phyloP scores from a whole-genome alignment of 768 basidiomycete species.

The Lactarius evosmus region DNA sequence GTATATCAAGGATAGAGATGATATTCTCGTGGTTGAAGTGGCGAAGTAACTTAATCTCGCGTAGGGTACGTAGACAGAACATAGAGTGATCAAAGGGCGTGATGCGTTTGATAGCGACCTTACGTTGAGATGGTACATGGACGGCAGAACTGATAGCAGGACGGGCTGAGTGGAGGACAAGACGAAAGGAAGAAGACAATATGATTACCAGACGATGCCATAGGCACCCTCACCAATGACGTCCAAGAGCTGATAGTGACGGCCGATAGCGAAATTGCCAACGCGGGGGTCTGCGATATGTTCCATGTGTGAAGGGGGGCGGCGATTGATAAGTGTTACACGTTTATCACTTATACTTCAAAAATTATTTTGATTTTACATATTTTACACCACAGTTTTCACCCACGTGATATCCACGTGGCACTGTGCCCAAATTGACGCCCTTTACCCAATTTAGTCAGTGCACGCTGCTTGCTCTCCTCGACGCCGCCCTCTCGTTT shows the following conservation, averaged over 20 bases:
- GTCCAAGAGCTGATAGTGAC: slow-evolving; percentile 81
- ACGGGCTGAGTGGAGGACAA: slow-evolving; percentile 19
- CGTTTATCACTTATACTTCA: too few relatives aligned
- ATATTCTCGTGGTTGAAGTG: slow-evolving; percentile 87
- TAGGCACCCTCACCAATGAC: slow-evolving; percentile 91
- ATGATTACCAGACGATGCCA: slow-evolving; percentile 76
- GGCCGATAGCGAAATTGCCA: slow-evolving; percentile 43
- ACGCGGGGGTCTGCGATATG: slow-evolving; percentile 29
- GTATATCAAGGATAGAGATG: slow-evolving; percentile 93
- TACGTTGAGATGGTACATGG: slow-evolving; percentile 80
- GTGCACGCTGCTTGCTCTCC: slow-evolving; percentile 23
- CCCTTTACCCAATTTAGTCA: slow-evolving; percentile 11
- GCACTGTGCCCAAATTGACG: slow-evolving; percentile 4
- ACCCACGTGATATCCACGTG: slow-evolving; percentile 17
- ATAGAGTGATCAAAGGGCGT: slow-evolving; percentile 94
- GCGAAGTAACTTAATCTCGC: slow-evolving; percentile 91
- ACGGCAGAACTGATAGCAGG: slow-evolving; percentile 58
- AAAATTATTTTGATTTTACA: too few relatives aligned
- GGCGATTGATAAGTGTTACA: neutral
- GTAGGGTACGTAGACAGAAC: slow-evolving; percentile 88
- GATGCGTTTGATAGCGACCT: slow-evolving; percentile 97
- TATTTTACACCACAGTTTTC: too few relatives aligned
- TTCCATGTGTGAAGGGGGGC: slow-evolving; percentile 30
- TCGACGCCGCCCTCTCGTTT: slow-evolving; percentile 22
- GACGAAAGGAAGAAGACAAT: slow-evolving; percentile 14